Conservation (phyloP, 1,284 basidiomycete species). For the Laetiporus sulphureus region DNA sequence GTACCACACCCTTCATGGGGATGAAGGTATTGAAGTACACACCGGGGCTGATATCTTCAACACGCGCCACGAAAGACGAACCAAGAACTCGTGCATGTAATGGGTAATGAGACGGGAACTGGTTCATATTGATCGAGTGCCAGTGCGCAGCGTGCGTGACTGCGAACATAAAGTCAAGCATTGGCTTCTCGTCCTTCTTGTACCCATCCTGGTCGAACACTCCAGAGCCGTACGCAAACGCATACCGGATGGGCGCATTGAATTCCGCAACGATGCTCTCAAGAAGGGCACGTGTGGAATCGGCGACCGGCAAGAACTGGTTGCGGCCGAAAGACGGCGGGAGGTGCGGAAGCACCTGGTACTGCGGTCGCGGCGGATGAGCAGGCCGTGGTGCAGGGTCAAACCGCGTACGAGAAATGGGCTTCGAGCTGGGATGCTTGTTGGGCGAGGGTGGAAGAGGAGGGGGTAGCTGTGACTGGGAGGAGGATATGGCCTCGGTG, state of each 20-base stretch:
- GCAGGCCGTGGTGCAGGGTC: conserved; percentile 49
- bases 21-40: conserved; percentile 95
- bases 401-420: conserved; percentile 29
- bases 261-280: conserved; percentile 73
- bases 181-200: conserved; percentile 45
- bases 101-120: conserved; percentile 88
- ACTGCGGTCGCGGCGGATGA: conserved; percentile 29
- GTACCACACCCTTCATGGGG: conserved; percentile 75
- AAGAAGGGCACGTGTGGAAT: conserved; percentile 71
- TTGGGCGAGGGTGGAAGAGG: conserved; percentile 28
- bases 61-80: conserved; percentile 64
- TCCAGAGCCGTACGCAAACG: conserved; percentile 92
- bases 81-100: conserved; percentile 79
- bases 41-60: conserved; percentile 81
- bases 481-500: conserved; percentile 37
- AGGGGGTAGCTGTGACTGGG: conserved; percentile 26
- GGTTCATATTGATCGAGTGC: conserved; percentile 91
- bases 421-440: conserved; percentile 21
- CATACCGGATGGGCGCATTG: conserved; percentile 84
- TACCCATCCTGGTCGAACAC: conserved; percentile 88
- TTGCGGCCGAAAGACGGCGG: conserved; percentile 76
- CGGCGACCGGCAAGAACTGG: conserved; percentile 71
- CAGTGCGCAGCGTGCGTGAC: conserved; percentile 90
- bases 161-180: conserved; percentile 95
- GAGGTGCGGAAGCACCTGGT: conserved; percentile 42